Percentiles rank a stretch among this genome's conserved stretches.
These are phyloP conservation scores for Psilocybe cubensis DNA, from an alignment of 768 basidiomycete species.

Conservation along the genomic window DNA sequence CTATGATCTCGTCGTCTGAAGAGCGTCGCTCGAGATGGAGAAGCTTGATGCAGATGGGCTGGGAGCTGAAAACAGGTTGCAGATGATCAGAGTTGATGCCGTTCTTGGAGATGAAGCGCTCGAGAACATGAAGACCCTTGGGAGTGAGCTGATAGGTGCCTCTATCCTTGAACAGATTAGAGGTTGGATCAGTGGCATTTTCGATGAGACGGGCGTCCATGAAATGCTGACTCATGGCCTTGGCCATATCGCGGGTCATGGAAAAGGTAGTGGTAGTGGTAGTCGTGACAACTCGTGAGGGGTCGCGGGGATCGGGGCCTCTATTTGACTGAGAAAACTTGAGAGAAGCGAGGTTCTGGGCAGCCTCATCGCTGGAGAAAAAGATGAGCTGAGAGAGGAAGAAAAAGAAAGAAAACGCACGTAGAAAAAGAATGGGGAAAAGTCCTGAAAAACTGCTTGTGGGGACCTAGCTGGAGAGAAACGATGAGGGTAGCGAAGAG, in stretches of 20 bases:
- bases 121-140: conserved; percentile 97
- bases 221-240: conserved; percentile 99
- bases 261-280: conserved; percentile 99
- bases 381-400: conserved; percentile 13
- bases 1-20: conserved; percentile 95
- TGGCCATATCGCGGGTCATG: conserved; percentile 99
- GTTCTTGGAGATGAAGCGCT: conserved; percentile 99
- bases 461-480: conserved; percentile 83
- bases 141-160: conserved; percentile 96
- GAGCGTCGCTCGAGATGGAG: conserved; percentile 94
- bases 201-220: conserved; percentile 99
- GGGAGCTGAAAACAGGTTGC: conserved; percentile 83
- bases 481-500: conserved; percentile 97
- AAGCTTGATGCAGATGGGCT: conserved; percentile 97
- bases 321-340: conserved; percentile 99
- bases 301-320: conserved; percentile 97
- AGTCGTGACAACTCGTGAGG: conserved; percentile 96
- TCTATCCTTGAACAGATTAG: conserved; percentile 95
- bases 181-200: conserved; percentile 89
- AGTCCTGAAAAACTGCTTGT: conserved; percentile 95
- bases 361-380: conserved; percentile 83
- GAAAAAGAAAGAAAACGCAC: conserved; percentile 51
- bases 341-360: conserved; percentile 88
- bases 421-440: conserved; percentile 96
- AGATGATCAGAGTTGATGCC: conserved; percentile 96